These are phyloP conservation scores for Alloascoidea hylecoeti DNA, from an alignment of 805 yeast species.

Conservation along the genomic window DNA sequence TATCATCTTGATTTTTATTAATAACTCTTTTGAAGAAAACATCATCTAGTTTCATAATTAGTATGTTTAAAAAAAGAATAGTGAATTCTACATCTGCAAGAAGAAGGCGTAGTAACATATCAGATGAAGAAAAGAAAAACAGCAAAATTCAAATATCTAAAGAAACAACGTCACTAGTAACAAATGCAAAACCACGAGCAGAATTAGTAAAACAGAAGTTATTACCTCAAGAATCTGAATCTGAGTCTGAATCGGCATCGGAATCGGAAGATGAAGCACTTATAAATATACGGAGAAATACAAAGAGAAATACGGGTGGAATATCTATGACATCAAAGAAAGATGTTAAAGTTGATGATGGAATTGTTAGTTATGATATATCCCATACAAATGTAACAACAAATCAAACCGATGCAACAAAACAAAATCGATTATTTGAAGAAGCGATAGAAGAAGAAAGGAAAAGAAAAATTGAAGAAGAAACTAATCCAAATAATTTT, in stretches of 20 bases:
- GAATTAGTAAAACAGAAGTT: too few relatives aligned
- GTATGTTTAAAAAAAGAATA: too few relatives aligned
- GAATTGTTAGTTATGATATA: neutral
- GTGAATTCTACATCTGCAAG: too few relatives aligned
- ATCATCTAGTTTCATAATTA: too few relatives aligned
- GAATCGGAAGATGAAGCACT: neutral
- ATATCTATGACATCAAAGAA: neutral
- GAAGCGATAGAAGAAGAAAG: constrained; percentile 6
- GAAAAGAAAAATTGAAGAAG: constrained; percentile 2
- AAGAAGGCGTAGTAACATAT: too few relatives aligned
- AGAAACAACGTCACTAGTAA: too few relatives aligned
- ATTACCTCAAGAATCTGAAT: too few relatives aligned
- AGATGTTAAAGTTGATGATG: neutral
- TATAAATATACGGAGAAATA: neutral
- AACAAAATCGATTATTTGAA: constrained; percentile 10
- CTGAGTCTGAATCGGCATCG: neutral
- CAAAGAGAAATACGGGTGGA: neutral
- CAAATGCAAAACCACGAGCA: too few relatives aligned
- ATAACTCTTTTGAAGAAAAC: too few relatives aligned
- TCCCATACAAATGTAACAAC: constrained; percentile 4
- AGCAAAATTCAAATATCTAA: too few relatives aligned
- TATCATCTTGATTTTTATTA: too few relatives aligned
- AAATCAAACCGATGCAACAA: constrained; percentile 14
- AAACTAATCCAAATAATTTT: neutral
- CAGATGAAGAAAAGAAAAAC: too few relatives aligned